These are phyloP conservation scores for Tricladium varicosporioides DNA, from an alignment of 2,329 filamentous ascomycete genomes.

Conservation along the genomic window DNA sequence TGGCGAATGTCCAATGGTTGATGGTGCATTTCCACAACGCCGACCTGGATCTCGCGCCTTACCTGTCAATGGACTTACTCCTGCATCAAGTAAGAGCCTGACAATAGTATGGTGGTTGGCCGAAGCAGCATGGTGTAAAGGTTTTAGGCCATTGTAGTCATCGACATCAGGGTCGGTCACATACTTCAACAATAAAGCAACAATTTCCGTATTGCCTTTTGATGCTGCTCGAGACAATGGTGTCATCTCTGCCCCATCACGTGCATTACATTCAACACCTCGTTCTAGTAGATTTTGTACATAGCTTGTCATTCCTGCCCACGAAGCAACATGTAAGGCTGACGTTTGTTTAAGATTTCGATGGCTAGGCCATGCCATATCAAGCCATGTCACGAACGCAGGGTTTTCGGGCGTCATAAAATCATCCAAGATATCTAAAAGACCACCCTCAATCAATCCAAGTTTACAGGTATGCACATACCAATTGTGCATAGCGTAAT, in stretches of 20 bases:
- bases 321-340: slow-evolving; percentile 1
- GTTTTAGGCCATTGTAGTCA: slow-evolving; percentile 29
- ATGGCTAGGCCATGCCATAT: background rate
- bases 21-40: slow-evolving; percentile 9
- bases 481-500: slow-evolving; percentile 8
- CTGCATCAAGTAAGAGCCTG: slow-evolving; percentile 34
- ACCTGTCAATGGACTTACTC: slow-evolving; percentile 33
- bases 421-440: background rate
- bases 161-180: slow-evolving; percentile 18
- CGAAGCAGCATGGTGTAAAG: slow-evolving; percentile 36
- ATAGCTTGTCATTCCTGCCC: slow-evolving; percentile 6
- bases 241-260: slow-evolving; percentile 4
- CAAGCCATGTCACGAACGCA: background rate
- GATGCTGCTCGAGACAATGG: slow-evolving; percentile 27
- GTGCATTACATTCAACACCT: slow-evolving; percentile 9
- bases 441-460: background rate
- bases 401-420: background rate
- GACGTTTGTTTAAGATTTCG: background rate
- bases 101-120: slow-evolving; percentile 32
- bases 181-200: slow-evolving; percentile 11
- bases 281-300: slow-evolving; percentile 8
- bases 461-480: slow-evolving; percentile 1
- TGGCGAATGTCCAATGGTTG: slow-evolving; percentile 26
- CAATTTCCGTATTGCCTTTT: slow-evolving; percentile 12
- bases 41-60: slow-evolving; percentile 24